Evolutionary conservation across 2,329 filamentous ascomycete genomes (phyloP).

Genomic region (Aspergillus ochraceoroseus): DNA sequence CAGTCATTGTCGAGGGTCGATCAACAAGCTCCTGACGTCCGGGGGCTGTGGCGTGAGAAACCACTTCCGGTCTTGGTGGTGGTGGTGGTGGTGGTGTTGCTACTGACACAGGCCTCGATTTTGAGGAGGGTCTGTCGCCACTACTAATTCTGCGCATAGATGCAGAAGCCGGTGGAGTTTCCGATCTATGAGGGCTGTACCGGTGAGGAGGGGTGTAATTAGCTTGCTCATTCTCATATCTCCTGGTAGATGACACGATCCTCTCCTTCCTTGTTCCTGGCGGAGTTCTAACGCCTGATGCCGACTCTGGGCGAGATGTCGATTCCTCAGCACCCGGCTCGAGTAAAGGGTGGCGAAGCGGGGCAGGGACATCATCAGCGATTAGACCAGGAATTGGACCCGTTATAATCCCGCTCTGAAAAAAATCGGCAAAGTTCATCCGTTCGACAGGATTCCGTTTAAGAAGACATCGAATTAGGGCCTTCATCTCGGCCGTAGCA

Average conservation of each 20-base stretch:
- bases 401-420: constrained; percentile 66
- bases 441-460: constrained; percentile 82
- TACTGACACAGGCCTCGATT: constrained; percentile 23
- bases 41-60: constrained; percentile 40
- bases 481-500: constrained; percentile 71
- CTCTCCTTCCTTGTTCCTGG: constrained; percentile 19
- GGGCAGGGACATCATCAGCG: constrained; percentile 62
- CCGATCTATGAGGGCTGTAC: constrained; percentile 33
- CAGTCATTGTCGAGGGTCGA: constrained; percentile 34
- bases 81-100: no score
- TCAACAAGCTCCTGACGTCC: constrained; percentile 38
- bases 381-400: constrained; percentile 74
- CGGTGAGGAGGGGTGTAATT: constrained; percentile 33
- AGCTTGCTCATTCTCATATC: constrained; percentile 21
- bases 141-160: constrained; percentile 35
- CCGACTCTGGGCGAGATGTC: constrained; percentile 19
- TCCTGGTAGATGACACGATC: constrained; percentile 24
- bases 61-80: constrained; percentile 32
- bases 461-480: constrained; percentile 70
- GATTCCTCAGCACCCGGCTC: constrained; percentile 15
- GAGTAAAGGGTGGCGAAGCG: constrained; percentile 18
- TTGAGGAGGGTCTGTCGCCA: constrained; percentile 29
- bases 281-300: constrained; percentile 16
- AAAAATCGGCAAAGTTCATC: constrained; percentile 81
- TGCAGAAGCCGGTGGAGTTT: constrained; percentile 27